Evolutionary conservation across 2,329 filamentous ascomycete species (phyloP).

Genomic region (Colletotrichum falcatum): DNA sequence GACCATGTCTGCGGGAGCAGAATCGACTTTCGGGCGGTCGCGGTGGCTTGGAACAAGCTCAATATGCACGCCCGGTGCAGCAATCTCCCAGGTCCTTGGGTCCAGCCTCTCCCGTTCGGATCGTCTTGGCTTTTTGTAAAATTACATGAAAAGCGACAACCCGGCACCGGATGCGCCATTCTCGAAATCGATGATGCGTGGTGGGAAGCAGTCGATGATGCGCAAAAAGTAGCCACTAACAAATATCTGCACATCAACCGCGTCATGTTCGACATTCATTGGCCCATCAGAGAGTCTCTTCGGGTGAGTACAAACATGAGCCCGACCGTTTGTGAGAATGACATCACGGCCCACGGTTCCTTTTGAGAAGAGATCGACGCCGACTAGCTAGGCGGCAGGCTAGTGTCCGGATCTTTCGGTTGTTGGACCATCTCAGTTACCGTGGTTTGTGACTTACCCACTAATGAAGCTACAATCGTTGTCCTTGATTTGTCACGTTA

Average conservation of each 20-base stretch:
- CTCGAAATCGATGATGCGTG: conserved; percentile 30
- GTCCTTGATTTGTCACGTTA: neutral
- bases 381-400: too few relatives aligned
- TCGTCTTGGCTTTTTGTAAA: conserved; percentile 24
- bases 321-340: neutral
- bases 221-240: neutral
- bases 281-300: neutral
- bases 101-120: neutral
- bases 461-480: too few relatives aligned
- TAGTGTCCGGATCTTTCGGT: neutral
- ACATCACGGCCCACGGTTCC: conserved; percentile 11
- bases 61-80: neutral
- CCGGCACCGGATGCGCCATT: neutral
- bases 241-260: neutral
- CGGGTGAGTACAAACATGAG: neutral
- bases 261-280: neutral
- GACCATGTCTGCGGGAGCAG: neutral
- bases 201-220: neutral
- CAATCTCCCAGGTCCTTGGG: neutral
- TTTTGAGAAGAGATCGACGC: neutral
- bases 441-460: neutral
- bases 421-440: neutral
- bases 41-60: conserved; percentile 10
- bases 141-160: neutral
- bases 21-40: neutral